Percentiles rank a stretch among this genome's conserved stretches.
Evolutionary conservation across 148 eudicot species (phyloP).

Genomic region (Selenicereus undatus): DNA sequence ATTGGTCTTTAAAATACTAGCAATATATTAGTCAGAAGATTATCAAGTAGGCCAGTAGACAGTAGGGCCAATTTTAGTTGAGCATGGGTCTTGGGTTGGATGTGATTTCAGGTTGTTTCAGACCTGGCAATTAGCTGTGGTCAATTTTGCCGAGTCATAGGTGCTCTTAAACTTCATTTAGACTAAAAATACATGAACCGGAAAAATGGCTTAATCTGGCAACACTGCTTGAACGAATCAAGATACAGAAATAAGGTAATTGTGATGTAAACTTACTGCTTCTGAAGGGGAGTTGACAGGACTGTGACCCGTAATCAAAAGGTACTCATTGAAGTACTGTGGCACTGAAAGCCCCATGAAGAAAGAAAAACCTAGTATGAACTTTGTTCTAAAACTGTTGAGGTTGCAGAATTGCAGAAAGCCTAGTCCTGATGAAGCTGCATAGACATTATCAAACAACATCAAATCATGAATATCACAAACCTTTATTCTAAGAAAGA

Average conservation of each 20-base stretch:
- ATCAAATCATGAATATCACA: too few species aligned
- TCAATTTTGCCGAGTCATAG: too few species aligned
- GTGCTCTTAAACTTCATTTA: background rate
- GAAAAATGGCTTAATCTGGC: background rate
- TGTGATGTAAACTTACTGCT: conserved; percentile 51
- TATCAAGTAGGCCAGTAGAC: background rate
- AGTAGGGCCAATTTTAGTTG: too few species aligned
- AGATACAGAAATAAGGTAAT: background rate
- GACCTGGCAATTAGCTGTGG: too few species aligned
- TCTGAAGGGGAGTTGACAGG: conserved; percentile 57
- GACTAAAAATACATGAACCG: background rate
- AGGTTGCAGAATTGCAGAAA: conserved; percentile 88
- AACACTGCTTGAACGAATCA: background rate
- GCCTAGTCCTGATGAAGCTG: conserved; percentile 82
- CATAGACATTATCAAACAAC: background rate
- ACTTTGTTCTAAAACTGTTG: conserved; percentile 87
- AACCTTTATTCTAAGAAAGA: background rate
- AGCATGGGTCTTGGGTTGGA: background rate
- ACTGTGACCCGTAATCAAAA: conserved; percentile 55
- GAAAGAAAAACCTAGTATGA: conserved; percentile 68
- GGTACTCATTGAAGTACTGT: conserved; percentile 65
- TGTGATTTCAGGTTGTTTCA: background rate
- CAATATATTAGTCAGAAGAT: background rate
- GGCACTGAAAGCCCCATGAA: conserved; percentile 95
- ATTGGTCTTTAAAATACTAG: background rate